Percentiles rank a stretch among this genome's conserved stretches.
Conservation (phyloP, 805 yeast genomes). For the Ogataea philodendri region DNA sequence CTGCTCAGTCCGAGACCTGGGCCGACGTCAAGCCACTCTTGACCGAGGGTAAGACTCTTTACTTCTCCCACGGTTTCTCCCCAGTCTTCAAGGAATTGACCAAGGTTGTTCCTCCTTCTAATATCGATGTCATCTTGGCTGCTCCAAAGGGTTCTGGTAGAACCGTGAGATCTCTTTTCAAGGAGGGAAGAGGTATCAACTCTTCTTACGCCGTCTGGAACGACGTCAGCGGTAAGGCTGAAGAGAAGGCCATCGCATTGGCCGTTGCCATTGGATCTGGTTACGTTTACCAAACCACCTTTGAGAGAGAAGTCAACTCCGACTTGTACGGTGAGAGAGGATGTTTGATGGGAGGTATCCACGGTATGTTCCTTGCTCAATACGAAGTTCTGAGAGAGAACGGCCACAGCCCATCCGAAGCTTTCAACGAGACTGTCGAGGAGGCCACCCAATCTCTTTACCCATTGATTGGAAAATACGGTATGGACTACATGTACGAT, state of each 20-base stretch:
- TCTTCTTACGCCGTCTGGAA: slow-evolving; percentile 99
- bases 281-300: slow-evolving; percentile 99
- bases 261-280: slow-evolving; percentile 99
- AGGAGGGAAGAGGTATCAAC: slow-evolving; percentile 99
- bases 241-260: slow-evolving; percentile 97
- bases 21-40: slow-evolving; percentile 77
- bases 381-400: slow-evolving; percentile 99
- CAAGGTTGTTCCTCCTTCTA: slow-evolving; percentile 90
- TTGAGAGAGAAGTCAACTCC: slow-evolving; percentile 98
- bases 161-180: slow-evolving; percentile 98
- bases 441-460: slow-evolving; percentile 99
- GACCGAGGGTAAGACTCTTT: slow-evolving; percentile 95
- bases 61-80: slow-evolving; percentile 99
- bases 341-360: slow-evolving; percentile 99
- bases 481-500: slow-evolving; percentile 99
- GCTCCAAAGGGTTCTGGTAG: slow-evolving; percentile 99
- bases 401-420: slow-evolving; percentile 99
- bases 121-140: slow-evolving; percentile 95
- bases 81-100: slow-evolving; percentile 98
- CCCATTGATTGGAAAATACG: slow-evolving; percentile 98
- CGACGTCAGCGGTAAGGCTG: slow-evolving; percentile 98
- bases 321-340: slow-evolving; percentile 99
- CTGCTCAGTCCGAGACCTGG: slow-evolving; percentile 99
- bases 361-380: slow-evolving; percentile 99
- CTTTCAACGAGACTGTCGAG: slow-evolving; percentile 99